Percentiles rank a stretch among this genome's conserved stretches.
Conservation (phyloP, 2,329 filamentous ascomycete genomes). For the Clonostachys solani region DNA sequence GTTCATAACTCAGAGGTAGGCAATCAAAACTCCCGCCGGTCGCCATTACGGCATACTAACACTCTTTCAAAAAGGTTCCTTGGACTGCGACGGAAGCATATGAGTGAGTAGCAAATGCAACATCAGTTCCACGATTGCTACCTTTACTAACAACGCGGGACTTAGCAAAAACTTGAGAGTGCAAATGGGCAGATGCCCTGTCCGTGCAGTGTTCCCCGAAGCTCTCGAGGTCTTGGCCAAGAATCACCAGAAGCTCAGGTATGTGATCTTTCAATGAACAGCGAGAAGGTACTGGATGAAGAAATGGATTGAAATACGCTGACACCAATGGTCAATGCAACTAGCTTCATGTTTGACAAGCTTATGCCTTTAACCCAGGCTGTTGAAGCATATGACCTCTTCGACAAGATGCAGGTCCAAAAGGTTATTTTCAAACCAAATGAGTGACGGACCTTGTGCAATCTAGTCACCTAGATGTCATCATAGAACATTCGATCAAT, state of each 20-base stretch:
- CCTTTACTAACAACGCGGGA: conserved; percentile 41
- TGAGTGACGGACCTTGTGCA: not conserved
- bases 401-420: conserved; percentile 65
- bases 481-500: no score
- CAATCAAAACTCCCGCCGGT: no score
- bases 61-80: conserved; percentile 44
- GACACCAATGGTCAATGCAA: not conserved
- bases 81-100: conserved; percentile 64
- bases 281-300: not conserved
- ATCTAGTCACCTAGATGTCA: not conserved
- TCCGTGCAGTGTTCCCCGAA: conserved; percentile 55
- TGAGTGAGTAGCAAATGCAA: conserved; percentile 24
- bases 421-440: conserved; percentile 66
- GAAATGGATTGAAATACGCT: not conserved
- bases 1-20: conserved; percentile 68
- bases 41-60: not conserved
- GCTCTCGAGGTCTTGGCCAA: conserved; percentile 59
- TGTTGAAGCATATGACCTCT: conserved; percentile 64
- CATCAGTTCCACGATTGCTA: conserved; percentile 12
- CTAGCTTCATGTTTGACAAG: conserved; percentile 72
- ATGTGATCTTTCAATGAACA: conserved; percentile 18
- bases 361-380: conserved; percentile 67
- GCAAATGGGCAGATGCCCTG: conserved; percentile 75
- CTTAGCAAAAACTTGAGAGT: conserved; percentile 65
- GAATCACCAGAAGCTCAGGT: conserved; percentile 65